Conservation (phyloP, 2,329 filamentous ascomycete genomes). For the Alternaria arbusti region DNA sequence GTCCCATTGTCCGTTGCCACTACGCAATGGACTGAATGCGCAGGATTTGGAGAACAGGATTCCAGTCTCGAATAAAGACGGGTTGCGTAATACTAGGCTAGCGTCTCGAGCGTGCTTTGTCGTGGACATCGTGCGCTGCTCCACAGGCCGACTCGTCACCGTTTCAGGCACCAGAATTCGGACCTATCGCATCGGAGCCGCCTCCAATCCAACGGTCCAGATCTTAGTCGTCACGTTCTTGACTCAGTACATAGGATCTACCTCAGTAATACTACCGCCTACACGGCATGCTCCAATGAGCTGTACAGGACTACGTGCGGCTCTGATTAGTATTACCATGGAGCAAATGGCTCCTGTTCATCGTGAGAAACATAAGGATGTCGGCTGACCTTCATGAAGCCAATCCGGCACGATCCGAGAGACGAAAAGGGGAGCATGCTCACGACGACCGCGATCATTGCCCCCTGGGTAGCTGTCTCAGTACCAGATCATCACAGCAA, state of each 20-base stretch:
- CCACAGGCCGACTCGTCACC: slow-evolving; percentile 20
- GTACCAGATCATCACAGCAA: neutral
- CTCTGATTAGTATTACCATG: neutral
- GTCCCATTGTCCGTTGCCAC: slow-evolving; percentile 5
- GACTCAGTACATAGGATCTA: neutral
- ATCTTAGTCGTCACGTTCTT: neutral
- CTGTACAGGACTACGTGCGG: neutral
- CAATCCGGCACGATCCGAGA: neutral
- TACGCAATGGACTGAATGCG: slow-evolving; percentile 6
- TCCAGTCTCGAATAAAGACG: slow-evolving; percentile 10
- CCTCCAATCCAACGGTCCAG: slow-evolving; percentile 18
- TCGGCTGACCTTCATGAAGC: neutral
- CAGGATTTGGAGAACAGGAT: neutral
- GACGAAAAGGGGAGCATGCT: neutral
- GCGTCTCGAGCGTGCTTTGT: slow-evolving; percentile 26
- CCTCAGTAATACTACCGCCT: slow-evolving; percentile 2
- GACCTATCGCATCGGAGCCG: slow-evolving; percentile 32
- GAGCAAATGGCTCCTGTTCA: neutral
- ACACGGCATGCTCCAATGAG: neutral
- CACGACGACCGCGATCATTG: neutral
- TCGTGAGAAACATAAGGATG: neutral
- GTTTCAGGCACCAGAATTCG: slow-evolving; percentile 40
- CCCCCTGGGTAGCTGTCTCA: neutral
- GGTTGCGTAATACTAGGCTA: slow-evolving; percentile 21
- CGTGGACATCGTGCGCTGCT: slow-evolving; percentile 14